Base-by-base conservation (phyloP, 2,329 filamentous ascomycete genomes). In the Pseudodiploospora longispora region DNA sequence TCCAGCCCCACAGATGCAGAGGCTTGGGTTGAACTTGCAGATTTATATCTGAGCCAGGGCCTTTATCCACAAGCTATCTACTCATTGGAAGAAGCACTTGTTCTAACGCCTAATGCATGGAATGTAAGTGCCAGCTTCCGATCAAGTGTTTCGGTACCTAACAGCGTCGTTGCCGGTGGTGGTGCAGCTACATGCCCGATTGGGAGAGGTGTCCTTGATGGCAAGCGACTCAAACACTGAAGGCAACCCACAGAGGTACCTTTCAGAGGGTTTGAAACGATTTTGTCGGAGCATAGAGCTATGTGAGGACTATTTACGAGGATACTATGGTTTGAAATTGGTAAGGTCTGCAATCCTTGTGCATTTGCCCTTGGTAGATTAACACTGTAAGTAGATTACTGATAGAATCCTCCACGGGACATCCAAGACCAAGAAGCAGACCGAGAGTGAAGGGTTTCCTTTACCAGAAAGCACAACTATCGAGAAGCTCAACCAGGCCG, bases 271-370 rank as follows among this genome's bases (percentile, higher is more conserved):
- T 5, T 65, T 95, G 43, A 86, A 88, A 59, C 80, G 90, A 52
- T 97, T 95, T 65, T 87, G 85, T 60, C 80, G 93, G 55, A 93
- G 89, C 58, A 80, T 97, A 52, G 93, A 98, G 67, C 76, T 98
- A 42, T 97, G 93, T 59, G 87, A 96, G 55, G 82, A 89, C 60
- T 97, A 96, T 61, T 66, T 97, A 49, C 81, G 93, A 49, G 93
- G 90, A 1, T 95, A 89, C 62, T 97, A 95, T 64, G 93, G 93
- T 6, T 69, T 98, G 47, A 93, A 91, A 62, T 63, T 90, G 64
- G 83, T 89, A 65, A 57, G 76, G 57, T 9, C 19, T 30, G 27
- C 7, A 27, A 4, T 27, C 8, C 32, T 37, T 35, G 7, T 5
- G 19, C 28, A 2, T 27, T 27, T 1, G 30, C 36, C 10, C n/a